Percentiles rank a stretch among this genome's conserved stretches.
Evolutionary conservation across 345 rosid genomes (phyloP).

Genomic region (Dimocarpus longan): DNA sequence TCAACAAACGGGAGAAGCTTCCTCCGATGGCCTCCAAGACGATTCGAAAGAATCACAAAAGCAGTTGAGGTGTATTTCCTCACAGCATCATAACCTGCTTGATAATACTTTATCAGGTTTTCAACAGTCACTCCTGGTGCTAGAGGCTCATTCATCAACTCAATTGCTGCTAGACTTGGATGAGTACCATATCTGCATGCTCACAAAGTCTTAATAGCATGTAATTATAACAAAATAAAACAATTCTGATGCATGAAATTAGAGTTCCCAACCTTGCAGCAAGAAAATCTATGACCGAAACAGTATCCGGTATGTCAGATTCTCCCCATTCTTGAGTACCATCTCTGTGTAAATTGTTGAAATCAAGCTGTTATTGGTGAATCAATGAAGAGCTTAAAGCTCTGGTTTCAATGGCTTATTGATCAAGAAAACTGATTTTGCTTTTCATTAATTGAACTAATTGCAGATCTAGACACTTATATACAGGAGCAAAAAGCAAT

Average conservation of each 20-base stretch:
- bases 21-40: constrained; percentile 29
- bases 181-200: constrained; percentile 20
- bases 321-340: constrained; percentile 50
- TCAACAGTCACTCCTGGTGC: constrained; percentile 30
- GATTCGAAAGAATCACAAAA: constrained; percentile 38
- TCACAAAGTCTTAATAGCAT: not conserved
- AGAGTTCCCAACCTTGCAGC: constrained; percentile 15
- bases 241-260: not conserved
- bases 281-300: constrained; percentile 41
- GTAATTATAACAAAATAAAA: not conserved
- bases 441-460: no score
- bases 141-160: constrained; percentile 46
- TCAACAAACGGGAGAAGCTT: constrained; percentile 36
- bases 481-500: no score
- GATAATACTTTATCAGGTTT: constrained; percentile 31
- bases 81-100: constrained; percentile 40
- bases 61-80: constrained; percentile 34
- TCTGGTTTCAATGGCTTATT: no score
- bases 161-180: constrained; percentile 33
- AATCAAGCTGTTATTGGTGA: no score
- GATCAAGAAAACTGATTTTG: no score
- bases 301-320: constrained; percentile 33
- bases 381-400: no score
- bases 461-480: no score
- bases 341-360: constrained; percentile 11